Evolutionary conservation across 441 rosid genomes (phyloP).

Genomic region (Eutrema salsugineum): DNA sequence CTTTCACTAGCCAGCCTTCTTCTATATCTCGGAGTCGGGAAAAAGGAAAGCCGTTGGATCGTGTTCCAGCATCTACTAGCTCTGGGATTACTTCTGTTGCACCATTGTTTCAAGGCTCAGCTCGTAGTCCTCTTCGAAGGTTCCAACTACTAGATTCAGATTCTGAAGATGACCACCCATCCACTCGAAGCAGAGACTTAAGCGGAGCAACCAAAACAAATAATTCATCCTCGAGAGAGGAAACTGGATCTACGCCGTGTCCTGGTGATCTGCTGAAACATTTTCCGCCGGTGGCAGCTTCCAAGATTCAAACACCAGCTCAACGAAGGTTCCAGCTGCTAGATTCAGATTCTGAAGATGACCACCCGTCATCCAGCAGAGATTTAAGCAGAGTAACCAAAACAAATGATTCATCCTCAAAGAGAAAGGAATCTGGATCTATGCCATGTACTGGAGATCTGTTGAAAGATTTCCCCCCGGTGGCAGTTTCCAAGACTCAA

Average conservation of each 20-base stretch:
- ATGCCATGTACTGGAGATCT: constrained; percentile 43
- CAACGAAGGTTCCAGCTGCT: constrained; percentile 70
- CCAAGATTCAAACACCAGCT: constrained; percentile 64
- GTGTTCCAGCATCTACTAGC: constrained; percentile 39
- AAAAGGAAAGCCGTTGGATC: constrained; percentile 35
- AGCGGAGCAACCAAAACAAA: constrained; percentile 25
- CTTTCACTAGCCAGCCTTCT: constrained; percentile 37
- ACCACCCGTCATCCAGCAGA: constrained; percentile 27
- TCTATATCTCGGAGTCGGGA: constrained; percentile 26
- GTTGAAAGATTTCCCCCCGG: constrained; percentile 63
- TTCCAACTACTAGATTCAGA: constrained; percentile 80
- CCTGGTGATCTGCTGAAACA: constrained; percentile 64
- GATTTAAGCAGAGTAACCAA: constrained; percentile 31
- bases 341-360: constrained; percentile 71
- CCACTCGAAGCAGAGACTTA: constrained; percentile 18
- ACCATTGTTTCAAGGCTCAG: constrained; percentile 47
- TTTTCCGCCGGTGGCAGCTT: constrained; percentile 43
- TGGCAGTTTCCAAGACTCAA: constrained; percentile 38
- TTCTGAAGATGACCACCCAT: constrained; percentile 51
- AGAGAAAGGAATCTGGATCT: constrained; percentile 26
- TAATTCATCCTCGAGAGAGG: constrained; percentile 30
- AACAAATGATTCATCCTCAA: constrained; percentile 25
- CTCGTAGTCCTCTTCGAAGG: constrained; percentile 76
- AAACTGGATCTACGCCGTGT: constrained; percentile 3
- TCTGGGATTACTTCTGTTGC: constrained; percentile 36